Evolutionary conservation across 805 yeast genomes (phyloP), one percentile per base, ranked within the genome.

Genomic region (Nematodospora valgi): DNA sequence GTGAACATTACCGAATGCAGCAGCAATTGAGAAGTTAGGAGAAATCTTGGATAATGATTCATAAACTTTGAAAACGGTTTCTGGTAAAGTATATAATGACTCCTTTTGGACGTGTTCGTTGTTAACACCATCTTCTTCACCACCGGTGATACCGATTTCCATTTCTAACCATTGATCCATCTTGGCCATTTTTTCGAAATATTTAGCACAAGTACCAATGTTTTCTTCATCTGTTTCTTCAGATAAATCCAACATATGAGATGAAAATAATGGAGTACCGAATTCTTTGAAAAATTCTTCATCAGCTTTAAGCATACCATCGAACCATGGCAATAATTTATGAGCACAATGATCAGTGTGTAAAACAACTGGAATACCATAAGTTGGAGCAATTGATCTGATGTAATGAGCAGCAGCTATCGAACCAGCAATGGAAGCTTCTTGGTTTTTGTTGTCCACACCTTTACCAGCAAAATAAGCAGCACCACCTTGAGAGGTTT

Each of bases 71-170:
- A 64, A 93, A 38, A 93, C 96, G 52, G 96, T 91, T 73, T 86
- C 96, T 56, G 98, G 87, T 55, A 81, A 79, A 54, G 98, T 93
- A 85, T 91, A 93, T 57, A 93, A 75, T 47, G 84, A 65, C 46
- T 85, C 88, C 72, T 84, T 83, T 62, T 79, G 78, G 50, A 86
- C 96, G 66, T 80, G 76, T 71, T 91, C 94, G 80, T 93, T 93
- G 83, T 93, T 93, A 59, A 93, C 98, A 82, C 98, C 98, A 64
- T 93, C 98, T 75, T 93, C 98, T 78, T 93, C 98, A 82, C 98
- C 98, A 74, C 98, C 98, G 66, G 98, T 93, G 81, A 93, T 93
- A 81, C 98, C 98, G 64, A 93, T 93, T 78, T 93, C 98, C 98
- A 93, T 93, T 80, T 93, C 98, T 64, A 93, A 80, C 93, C 93